Evolutionary conservation across 331 rosid species (phyloP).

Genomic region (Spiraea crenata): DNA sequence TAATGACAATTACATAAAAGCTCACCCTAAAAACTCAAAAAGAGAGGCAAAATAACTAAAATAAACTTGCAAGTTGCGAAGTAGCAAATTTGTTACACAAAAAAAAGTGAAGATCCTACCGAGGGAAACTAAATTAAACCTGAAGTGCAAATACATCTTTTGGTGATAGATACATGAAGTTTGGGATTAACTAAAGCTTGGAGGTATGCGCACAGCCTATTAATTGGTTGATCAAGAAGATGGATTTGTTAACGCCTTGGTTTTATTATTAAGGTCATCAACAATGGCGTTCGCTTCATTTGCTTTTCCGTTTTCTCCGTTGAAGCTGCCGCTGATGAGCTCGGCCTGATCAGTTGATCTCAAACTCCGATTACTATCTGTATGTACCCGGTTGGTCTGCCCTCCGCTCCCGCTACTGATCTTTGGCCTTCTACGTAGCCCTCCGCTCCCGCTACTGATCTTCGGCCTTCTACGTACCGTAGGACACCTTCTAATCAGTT

Average conservation of each 20-base stretch:
- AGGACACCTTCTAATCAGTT: slow-evolving; percentile 9
- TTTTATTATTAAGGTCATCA: not conserved
- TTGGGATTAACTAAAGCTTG: too few species aligned
- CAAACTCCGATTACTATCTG: not conserved
- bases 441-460: not conserved
- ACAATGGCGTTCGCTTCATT: not conserved
- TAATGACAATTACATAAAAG: too few species aligned
- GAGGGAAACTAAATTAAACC: too few species aligned
- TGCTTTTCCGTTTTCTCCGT: not conserved
- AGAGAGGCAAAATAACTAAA: too few species aligned
- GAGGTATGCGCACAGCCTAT: too few species aligned
- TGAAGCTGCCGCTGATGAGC: not conserved
- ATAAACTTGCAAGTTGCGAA: too few species aligned
- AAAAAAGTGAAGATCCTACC: too few species aligned
- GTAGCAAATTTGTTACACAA: too few species aligned
- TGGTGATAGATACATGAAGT: too few species aligned
- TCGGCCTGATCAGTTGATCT: not conserved
- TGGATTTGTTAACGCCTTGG: slow-evolving; percentile 1
- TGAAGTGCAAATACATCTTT: too few species aligned
- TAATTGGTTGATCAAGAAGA: too few species aligned
- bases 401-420: not conserved
- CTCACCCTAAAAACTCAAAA: too few species aligned
- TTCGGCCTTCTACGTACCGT: not conserved
- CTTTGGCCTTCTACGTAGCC: not conserved
- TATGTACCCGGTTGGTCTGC: slow-evolving; percentile 5